A percentile compares a stretch with the other conserved stretches of the same genome.
Conservation (phyloP, 208 protist genomes). For the Trypanosoma theileri region DNA sequence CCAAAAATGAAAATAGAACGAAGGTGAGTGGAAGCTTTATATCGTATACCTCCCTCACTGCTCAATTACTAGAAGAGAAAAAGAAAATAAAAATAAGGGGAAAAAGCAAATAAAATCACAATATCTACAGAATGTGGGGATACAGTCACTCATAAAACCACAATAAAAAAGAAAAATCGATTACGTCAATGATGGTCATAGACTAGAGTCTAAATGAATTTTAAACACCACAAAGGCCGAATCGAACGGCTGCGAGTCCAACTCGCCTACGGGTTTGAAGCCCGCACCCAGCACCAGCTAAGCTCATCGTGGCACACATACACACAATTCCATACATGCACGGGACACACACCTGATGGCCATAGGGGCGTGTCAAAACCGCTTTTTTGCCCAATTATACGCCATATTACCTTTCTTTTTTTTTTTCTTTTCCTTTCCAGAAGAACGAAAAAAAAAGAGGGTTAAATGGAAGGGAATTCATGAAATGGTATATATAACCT, state of each 20-base stretch:
- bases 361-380: too few species aligned
- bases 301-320: slow-evolving; percentile 75
- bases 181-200: neutral
- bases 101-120: slow-evolving; percentile 4
- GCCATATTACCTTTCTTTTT: slow-evolving; percentile 12
- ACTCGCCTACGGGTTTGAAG: slow-evolving; percentile 93
- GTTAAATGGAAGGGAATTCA: neutral
- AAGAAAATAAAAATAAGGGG: slow-evolving; percentile 16
- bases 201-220: neutral
- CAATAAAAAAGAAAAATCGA: neutral
- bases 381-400: neutral
- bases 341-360: slow-evolving; percentile 26
- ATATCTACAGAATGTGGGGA: too few species aligned
- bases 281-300: slow-evolving; percentile 91
- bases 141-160: too few species aligned
- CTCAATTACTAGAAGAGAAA: neutral
- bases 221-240: slow-evolving; percentile 88
- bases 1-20: neutral
- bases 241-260: slow-evolving; percentile 93
- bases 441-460: neutral
- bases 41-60: too few species aligned
- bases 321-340: neutral
- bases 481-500: too few species aligned
- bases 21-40: too few species aligned
- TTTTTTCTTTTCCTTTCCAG: slow-evolving; percentile 11